Evolutionary conservation across 306 rosid species (phyloP), one percentile per base, ranked within the genome.

Genomic region (Cajanus cajan): DNA sequence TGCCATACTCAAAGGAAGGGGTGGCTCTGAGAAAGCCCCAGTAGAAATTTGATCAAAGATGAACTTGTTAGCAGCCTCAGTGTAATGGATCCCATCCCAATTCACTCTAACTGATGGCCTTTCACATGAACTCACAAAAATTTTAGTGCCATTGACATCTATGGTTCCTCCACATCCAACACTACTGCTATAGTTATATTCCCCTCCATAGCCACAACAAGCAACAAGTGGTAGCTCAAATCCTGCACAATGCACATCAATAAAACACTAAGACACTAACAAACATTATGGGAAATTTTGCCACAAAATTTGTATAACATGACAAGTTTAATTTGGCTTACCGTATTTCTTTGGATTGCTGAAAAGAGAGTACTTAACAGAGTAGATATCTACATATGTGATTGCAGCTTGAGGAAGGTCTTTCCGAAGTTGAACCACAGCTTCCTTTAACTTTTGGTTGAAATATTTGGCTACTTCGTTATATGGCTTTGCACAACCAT

Each of bases 181-280:
- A 39, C 1, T 71, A 47, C 0, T 0, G 28, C 66, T 76, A 3
- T 8, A 85, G 61, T 88, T 88, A 85, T 88, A 88, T 47, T 83
- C 12, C 2, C 89, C 89, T 71, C 92, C 95, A 77, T 77, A 79
- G 4, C 95, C 92, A 83, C 92, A 90, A 14, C 92, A 90, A 31
- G 87, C 58, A 59, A 81, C 77, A 0, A 85, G 64, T 25, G 95
- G 88, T 4, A 37, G 36, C 77, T 85, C 88, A 71, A 90, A 85
- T 76, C 95, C 92, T 90, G 55, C 81, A 64, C 14, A 5, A 48
- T 3, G 66, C 81, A 71, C 14, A 8, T 15, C 1, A 52, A 37
- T 47, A 0, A 78, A 28, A 1, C 25, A 41, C 14, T 58, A 1
- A 22, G 68, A 13, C 24, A 62, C 1, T 55, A 10, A 44, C 16